Base-by-base conservation (phyloP, 2,329 filamentous ascomycete species). In the Aspergillus japonicus region DNA sequence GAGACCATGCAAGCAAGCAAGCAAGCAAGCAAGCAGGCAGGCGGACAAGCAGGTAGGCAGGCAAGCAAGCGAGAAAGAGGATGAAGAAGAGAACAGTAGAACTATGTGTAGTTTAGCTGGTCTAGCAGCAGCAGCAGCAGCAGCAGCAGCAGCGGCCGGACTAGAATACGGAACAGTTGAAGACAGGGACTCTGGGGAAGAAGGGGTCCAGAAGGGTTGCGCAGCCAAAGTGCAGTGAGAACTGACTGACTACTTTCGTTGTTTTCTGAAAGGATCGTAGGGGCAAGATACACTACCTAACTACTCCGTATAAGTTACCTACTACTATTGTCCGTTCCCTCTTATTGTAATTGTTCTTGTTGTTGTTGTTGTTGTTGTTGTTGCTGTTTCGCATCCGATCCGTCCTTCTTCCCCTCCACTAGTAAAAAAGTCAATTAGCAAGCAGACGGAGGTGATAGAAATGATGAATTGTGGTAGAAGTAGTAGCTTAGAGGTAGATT, bases 11-110 rank as follows among this genome's bases (percentile, higher is more conserved):
- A 59, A 44, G 57, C 60, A 54, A 53, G 42, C 56, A 61, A 49
- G 35, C 52, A 63, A 51, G 55, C 57, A 59, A 35, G 57, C 60
- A 50, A 47, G 42, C 56, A 61, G 54, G 26, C 58, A 50, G 24
- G 26, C 44, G 47, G 35, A 55, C 50, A 54, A 50, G 33, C 52
- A 63, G 55, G 55, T 54, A 54, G 50, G 42, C 52, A 63, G 55
- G 55, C 57, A 59, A 44, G 57, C 60, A 54, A 53, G 42, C 56
- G 60, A 58, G 33, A 58, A 50, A 42, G 26, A 49, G 47, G 35
- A 57, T 47, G 48, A 50, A 39, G 39, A 58, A 59, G 33, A 53
- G 19, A 39, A 29, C 3, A 58, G 5, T 50, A 53, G 42, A 54
- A n/a, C n/a, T n/a, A n/a, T n/a, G n/a, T 29, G 39, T 16, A 35